These are phyloP conservation scores for Spinacia oleracea DNA, from an alignment of 179 eudicot species.

Conservation along the genomic window DNA sequence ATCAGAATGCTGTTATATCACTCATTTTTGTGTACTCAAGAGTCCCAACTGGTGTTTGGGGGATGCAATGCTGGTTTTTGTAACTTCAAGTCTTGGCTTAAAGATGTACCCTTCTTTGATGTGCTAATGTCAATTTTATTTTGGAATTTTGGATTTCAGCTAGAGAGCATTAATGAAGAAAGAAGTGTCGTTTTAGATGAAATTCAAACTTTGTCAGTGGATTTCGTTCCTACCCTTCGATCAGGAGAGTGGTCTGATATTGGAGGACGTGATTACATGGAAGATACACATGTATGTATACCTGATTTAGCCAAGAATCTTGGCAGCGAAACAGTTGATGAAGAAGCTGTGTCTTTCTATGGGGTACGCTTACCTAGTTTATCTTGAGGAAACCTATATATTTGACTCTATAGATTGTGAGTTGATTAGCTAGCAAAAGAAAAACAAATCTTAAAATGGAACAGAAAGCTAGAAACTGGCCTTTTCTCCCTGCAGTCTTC, in stretches of 20 bases:
- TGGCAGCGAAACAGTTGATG: conserved; percentile 39
- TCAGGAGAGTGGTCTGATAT: conserved; percentile 97
- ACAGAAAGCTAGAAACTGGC: neutral
- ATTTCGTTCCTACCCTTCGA: conserved; percentile 65
- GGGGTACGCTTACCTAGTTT: conserved; percentile 65
- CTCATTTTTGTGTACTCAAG: neutral
- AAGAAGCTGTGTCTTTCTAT: conserved; percentile 79
- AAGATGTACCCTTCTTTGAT: neutral
- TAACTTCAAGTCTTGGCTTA: neutral
- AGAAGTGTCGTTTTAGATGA: conserved; percentile 44
- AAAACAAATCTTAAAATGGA: neutral
- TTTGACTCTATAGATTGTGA: neutral
- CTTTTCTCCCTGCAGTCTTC: neutral
- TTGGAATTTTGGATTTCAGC: conserved; percentile 40
- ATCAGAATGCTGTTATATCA: neutral
- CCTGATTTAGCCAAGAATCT: conserved; percentile 67
- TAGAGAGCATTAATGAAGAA: conserved; percentile 83
- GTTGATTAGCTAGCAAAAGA: neutral
- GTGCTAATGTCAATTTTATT: conserved; percentile 12
- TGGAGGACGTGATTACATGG: conserved; percentile 79
- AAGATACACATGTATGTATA: conserved; percentile 89
- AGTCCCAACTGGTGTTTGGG: neutral
- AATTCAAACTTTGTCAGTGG: conserved; percentile 32
- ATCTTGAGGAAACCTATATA: neutral
- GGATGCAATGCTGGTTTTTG: neutral